A percentile compares a stretch with the other conserved stretches of the same genome.
phyloP scores from a whole-genome alignment of 2,329 filamentous ascomycete genomes.

The Fusarium marasasianum region DNA sequence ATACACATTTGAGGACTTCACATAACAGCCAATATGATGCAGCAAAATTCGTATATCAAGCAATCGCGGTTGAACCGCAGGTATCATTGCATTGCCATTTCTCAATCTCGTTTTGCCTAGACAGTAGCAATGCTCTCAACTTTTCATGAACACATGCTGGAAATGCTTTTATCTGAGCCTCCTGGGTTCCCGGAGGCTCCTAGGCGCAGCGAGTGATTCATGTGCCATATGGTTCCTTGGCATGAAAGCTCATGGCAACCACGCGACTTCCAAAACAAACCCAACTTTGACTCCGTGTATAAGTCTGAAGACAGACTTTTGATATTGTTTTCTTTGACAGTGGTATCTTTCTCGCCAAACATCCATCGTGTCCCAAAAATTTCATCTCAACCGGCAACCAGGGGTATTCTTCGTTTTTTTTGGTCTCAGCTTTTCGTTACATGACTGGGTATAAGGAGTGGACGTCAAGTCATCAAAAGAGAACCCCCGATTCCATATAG shows the following conservation, averaged over 20 bases:
- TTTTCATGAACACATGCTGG: constrained; percentile 30
- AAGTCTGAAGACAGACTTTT: constrained; percentile 31
- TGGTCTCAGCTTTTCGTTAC: constrained; percentile 45
- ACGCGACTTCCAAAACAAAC: constrained; percentile 30
- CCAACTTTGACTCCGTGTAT: constrained; percentile 39
- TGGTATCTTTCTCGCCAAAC: constrained; percentile 44
- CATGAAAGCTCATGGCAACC: constrained; percentile 27
- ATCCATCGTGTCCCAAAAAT: constrained; percentile 37
- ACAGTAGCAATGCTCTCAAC: constrained; percentile 32
- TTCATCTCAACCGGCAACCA: constrained; percentile 40
- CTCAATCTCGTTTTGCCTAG: constrained; percentile 34
- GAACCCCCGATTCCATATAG: constrained; percentile 39
- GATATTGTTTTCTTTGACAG: constrained; percentile 37
- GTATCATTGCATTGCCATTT: constrained; percentile 43
- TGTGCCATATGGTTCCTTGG: constrained; percentile 10
- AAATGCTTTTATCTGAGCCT: constrained; percentile 8
- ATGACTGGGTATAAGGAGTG: constrained; percentile 50
- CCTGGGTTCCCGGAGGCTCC: background rate
- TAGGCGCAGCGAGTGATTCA: constrained; percentile 22
- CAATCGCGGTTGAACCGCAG: constrained; percentile 31
- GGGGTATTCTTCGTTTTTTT: constrained; percentile 50
- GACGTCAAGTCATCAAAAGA: constrained; percentile 49
- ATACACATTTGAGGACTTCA: background rate
- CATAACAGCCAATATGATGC: background rate
- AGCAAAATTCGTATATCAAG: constrained; percentile 25